Evolutionary conservation across 78 protist species (phyloP).

Genomic region (Guillardia theta): DNA sequence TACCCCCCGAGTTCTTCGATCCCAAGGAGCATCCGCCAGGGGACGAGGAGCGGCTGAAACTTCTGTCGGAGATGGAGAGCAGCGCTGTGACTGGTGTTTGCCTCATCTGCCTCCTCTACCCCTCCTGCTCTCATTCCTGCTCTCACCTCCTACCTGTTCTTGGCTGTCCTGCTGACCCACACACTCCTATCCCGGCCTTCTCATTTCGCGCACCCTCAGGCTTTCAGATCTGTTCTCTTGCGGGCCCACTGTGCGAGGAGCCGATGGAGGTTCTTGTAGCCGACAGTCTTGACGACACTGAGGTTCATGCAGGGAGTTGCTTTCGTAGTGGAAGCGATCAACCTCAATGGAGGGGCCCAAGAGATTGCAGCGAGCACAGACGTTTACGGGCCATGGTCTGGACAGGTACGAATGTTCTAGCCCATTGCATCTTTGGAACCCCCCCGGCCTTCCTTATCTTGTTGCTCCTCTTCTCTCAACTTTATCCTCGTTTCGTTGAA

Average conservation of each 20-base stretch:
- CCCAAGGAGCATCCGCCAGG: neutral
- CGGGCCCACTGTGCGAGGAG: slow-evolving; percentile 13
- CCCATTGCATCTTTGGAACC: neutral
- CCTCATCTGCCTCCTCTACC: too few relatives aligned
- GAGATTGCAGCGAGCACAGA: neutral
- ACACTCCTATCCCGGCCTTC: too few relatives aligned
- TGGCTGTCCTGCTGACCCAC: too few relatives aligned
- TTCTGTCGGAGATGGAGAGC: neutral
- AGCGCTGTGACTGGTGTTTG: too few relatives aligned
- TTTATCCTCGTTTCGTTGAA: too few relatives aligned
- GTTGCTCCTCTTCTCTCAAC: too few relatives aligned
- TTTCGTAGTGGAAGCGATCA: neutral
- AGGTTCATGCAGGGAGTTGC: neutral
- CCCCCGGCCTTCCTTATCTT: too few relatives aligned
- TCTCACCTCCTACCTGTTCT: too few relatives aligned
- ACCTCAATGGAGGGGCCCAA: neutral
- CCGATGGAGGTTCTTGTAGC: neutral
- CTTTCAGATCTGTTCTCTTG: neutral
- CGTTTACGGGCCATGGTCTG: neutral
- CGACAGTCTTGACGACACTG: neutral
- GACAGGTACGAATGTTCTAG: neutral
- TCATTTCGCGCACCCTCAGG: too few relatives aligned
- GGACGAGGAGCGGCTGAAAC: neutral
- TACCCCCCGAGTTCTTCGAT: neutral
- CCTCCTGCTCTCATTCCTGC: too few relatives aligned